Evolutionary conservation across 768 basidiomycete genomes (phyloP).

Genomic region (Kwoniella europaea): DNA sequence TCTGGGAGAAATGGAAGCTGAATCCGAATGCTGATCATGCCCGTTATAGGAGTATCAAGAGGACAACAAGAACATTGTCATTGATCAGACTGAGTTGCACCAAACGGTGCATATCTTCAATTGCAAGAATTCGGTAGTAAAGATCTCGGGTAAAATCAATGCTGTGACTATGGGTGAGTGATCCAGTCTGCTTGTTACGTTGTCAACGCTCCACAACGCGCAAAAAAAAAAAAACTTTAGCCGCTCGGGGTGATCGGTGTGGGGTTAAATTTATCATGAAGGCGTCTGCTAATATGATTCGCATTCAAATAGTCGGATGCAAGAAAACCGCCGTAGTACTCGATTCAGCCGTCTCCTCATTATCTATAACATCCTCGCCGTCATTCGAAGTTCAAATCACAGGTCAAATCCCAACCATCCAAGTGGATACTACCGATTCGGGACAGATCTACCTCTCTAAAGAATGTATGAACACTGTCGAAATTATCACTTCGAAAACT

Average conservation of each 20-base stretch:
- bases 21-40: not conserved
- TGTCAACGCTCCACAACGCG: too few relatives aligned
- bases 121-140: conserved; percentile 81
- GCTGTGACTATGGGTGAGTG: conserved; percentile 82
- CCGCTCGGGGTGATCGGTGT: not conserved
- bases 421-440: conserved; percentile 91
- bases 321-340: conserved; percentile 84
- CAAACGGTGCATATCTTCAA: conserved; percentile 88
- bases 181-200: too few relatives aligned
- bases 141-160: conserved; percentile 92
- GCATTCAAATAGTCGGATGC: conserved; percentile 71
- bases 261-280: not conserved
- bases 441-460: conserved; percentile 93
- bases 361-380: conserved; percentile 86
- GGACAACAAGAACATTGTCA: conserved; percentile 67
- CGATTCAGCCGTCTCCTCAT: conserved; percentile 87
- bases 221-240: too few relatives aligned
- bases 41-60: conserved; percentile 83
- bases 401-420: conserved; percentile 86
- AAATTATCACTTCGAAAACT: conserved; percentile 93
- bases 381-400: conserved; percentile 92
- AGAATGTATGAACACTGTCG: conserved; percentile 70
- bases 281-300: not conserved
- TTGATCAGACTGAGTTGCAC: conserved; percentile 76
- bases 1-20: too few relatives aligned